phyloP scores from a whole-genome alignment of 768 basidiomycete genomes.

The Termitomyces sp. region DNA sequence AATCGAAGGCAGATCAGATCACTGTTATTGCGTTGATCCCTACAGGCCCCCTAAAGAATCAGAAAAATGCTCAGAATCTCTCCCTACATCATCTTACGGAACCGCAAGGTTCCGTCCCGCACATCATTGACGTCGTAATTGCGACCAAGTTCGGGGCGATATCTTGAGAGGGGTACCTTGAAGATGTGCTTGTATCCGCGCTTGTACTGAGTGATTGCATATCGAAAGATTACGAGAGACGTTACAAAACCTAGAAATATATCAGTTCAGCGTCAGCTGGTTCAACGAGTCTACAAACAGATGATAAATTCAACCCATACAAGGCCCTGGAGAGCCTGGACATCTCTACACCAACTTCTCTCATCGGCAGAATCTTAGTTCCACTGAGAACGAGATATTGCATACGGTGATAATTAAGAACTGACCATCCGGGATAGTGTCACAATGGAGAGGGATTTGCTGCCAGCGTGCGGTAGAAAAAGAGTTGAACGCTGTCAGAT shows the following conservation, averaged over 20 bases:
- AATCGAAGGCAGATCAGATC: not conserved
- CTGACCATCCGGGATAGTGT: constrained; percentile 39
- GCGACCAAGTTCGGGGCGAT: constrained; percentile 21
- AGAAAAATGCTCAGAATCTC: not conserved
- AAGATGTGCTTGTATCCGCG: constrained; percentile 48
- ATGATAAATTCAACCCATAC: constrained; percentile 55
- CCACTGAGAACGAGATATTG: not conserved
- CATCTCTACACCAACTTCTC: constrained; percentile 46
- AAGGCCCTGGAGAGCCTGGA: constrained; percentile 50
- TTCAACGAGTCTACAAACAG: constrained; percentile 28
- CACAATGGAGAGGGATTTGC: constrained; percentile 40
- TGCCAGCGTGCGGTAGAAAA: constrained; percentile 59
- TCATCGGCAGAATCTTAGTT: constrained; percentile 35
- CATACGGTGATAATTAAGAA: not conserved
- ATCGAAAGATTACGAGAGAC: constrained; percentile 35
- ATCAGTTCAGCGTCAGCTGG: not conserved
- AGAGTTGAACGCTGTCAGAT: constrained; percentile 41
- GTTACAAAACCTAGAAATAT: constrained; percentile 34
- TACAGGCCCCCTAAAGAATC: too few relatives aligned
- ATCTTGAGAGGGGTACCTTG: constrained; percentile 45
- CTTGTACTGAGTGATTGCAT: constrained; percentile 34
- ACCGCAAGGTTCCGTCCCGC: constrained; percentile 30
- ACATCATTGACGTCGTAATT: not conserved
- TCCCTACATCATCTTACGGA: constrained; percentile 21
- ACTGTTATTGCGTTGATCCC: not conserved